Evolutionary conservation across 2,329 filamentous ascomycete genomes (phyloP).

Genomic region (Calonectria multiphialidica): DNA sequence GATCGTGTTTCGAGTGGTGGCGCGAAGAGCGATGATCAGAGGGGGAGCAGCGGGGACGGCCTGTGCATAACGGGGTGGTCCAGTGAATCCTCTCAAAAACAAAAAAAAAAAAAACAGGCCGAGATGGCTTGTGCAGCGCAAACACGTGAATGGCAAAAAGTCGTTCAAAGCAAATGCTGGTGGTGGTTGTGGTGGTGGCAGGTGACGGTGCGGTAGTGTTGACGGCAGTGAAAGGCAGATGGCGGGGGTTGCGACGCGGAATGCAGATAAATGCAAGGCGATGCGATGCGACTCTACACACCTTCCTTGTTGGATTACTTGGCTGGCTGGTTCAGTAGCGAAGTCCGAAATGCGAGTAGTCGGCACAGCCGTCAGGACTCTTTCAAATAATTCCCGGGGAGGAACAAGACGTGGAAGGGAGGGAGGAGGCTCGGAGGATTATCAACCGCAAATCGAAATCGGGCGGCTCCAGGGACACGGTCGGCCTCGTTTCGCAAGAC

Average conservation of each 20-base stretch:
- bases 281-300: slow-evolving; percentile 32
- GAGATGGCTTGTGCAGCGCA: slow-evolving; percentile 15
- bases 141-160: slow-evolving; percentile 1
- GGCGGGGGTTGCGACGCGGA: slow-evolving; percentile 17
- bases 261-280: slow-evolving; percentile 23
- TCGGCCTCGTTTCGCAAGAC: slow-evolving; percentile 19
- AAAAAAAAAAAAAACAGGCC: background rate
- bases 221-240: slow-evolving; percentile 15
- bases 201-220: background rate
- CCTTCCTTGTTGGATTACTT: slow-evolving; percentile 22
- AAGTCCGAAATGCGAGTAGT: slow-evolving; percentile 18
- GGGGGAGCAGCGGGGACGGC: slow-evolving; percentile 28
- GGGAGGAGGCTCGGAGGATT: slow-evolving; percentile 26
- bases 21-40: slow-evolving; percentile 32
- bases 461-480: slow-evolving; percentile 10
- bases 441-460: slow-evolving; percentile 27
- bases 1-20: slow-evolving; percentile 31
- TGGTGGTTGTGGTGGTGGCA: background rate
- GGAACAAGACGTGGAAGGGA: slow-evolving; percentile 25
- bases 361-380: slow-evolving; percentile 25
- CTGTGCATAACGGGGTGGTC: slow-evolving; percentile 38
- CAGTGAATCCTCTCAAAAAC: slow-evolving; percentile 8
- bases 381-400: slow-evolving; percentile 17
- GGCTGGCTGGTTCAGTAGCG: slow-evolving; percentile 14
- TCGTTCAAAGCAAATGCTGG: background rate